These are phyloP conservation scores for Nannizziopsis barbatae DNA, from an alignment of 2,329 filamentous ascomycete genomes.

Conservation along the genomic window DNA sequence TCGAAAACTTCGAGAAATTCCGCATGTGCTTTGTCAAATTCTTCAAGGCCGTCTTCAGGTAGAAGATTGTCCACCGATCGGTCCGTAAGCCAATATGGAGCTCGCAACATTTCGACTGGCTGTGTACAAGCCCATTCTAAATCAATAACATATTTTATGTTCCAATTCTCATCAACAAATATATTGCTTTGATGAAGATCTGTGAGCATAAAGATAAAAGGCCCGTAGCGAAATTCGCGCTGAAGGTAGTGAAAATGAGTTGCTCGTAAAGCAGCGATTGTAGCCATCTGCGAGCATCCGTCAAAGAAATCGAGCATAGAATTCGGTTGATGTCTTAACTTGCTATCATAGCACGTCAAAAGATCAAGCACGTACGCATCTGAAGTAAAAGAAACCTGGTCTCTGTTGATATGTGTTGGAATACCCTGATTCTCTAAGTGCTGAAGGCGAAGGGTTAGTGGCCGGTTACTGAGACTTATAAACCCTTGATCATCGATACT, in stretches of 20 bases:
- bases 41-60: constrained; percentile 10
- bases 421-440: constrained; percentile 22
- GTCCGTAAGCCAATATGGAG: constrained; percentile 26
- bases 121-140: constrained; percentile 24
- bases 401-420: constrained; percentile 19
- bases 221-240: constrained; percentile 17
- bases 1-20: constrained; percentile 19
- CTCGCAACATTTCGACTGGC: constrained; percentile 21
- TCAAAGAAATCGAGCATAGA: constrained; percentile 2
- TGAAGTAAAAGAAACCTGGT: constrained; percentile 19
- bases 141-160: constrained; percentile 26
- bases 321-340: constrained; percentile 23
- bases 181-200: constrained; percentile 24
- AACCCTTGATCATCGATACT: constrained; percentile 22
- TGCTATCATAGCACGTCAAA: constrained; percentile 21
- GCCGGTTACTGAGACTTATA: constrained; percentile 20
- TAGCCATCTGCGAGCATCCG: constrained; percentile 13
- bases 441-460: constrained; percentile 20
- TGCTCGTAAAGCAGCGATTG: constrained; percentile 18
- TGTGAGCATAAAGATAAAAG: constrained; percentile 26
- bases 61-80: constrained; percentile 12
- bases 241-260: neutral
- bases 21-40: constrained; percentile 12
- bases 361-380: constrained; percentile 23
- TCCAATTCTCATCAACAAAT: constrained; percentile 29